Base-by-base conservation (phyloP, 495 filamentous ascomycete genomes). In the Podospora comata region DNA sequence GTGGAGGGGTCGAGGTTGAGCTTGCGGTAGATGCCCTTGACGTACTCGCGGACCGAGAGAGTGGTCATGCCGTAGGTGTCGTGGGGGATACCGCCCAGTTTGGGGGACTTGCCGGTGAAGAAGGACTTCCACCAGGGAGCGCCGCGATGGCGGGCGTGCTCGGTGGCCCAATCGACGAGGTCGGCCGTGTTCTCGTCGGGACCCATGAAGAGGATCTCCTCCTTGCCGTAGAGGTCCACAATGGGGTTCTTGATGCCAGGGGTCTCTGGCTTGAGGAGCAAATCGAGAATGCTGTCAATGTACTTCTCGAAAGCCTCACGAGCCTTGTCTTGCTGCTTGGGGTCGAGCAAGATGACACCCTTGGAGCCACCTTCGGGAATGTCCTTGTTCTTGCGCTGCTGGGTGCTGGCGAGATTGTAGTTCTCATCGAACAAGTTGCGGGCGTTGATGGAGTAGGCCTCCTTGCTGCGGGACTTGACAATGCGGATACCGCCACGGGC, bases 41-140 rank as follows among this genome's bases (percentile, higher is more conserved):
- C 90, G 70, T 94, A 98, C 77, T 98, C 93, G 55, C 95, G 91
- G 27, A 99, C 95, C 11, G 94, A 97, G 64, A 97, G 79, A 1
- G 95, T 98, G 9, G 95, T 99, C 95, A 99, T 99, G 78, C 95
- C 95, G 77, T 98, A 99, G 16, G 82, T 79, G 73, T 99, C 95
- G 78, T 99, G 95, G 4, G 95, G 95, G 68, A 99, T 99, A 74
- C 95, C 95, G 60, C 95, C 95, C 55, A 99, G 84, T 79, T 90
- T 94, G 27, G 95, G 95, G 72, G 91, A 96, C 85, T 98, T 98
- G 74, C 95, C 95, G 2, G 95, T 99, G 84, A 99, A 98, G 87
- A 99, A 99, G 0, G 96, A 98, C 82, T 98, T 99, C 95, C 95
- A 99, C 93, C 94, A 98, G 27, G 92, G 92, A 27, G 96, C 96